Evolutionary conservation across 371 early-diverging fungal species (phyloP), one percentile per base, ranked within the genome.

Genomic region (Fennellomyces sp.): DNA sequence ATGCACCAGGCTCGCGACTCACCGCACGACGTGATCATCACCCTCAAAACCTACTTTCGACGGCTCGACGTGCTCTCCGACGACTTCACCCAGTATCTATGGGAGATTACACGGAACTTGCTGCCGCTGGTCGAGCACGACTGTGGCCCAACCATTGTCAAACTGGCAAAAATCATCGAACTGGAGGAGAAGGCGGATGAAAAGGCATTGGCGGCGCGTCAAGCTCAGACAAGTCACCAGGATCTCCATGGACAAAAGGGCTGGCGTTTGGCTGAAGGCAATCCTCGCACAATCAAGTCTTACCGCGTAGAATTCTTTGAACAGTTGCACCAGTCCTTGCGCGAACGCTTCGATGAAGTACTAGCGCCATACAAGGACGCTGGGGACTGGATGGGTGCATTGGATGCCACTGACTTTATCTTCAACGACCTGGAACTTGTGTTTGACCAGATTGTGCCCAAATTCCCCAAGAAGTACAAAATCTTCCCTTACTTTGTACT

Each of bases 151-250:
- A 80, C 92, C 12, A 82, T 98, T 19, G 89, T 96, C 15, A 85
- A 90, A 50, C 56, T 97, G 21, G 88, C 90, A 58, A 97, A 97
- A 65, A 91, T 97, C 25, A 90, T 98, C 48, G 97, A 97, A 66
- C 75, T 77, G 19, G 96, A 97, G 71, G 97, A 97, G 69, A 73
- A 76, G 29, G 91, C 92, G 6, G 95, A 96, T 52, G 92, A 90
- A 70, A 75, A 80, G 38, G 91, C 91, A 2, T 72, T 83, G 27
- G 87, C 86, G 0, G 88, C 84, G 7, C 72, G 78, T 29, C 77
- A 76, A 36, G 86, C 84, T 10, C 76, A 81, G 30, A 78, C 81
- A 5, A 72, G 76, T 26, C 81, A 89, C 52, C 82, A 81, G 12
- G 85, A 83, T 48, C 56, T 87, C 26, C 80, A 84, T n/a, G 70